phyloP scores from a whole-genome alignment of 208 protist genomes.

The Crithidia acanthocephali region DNA sequence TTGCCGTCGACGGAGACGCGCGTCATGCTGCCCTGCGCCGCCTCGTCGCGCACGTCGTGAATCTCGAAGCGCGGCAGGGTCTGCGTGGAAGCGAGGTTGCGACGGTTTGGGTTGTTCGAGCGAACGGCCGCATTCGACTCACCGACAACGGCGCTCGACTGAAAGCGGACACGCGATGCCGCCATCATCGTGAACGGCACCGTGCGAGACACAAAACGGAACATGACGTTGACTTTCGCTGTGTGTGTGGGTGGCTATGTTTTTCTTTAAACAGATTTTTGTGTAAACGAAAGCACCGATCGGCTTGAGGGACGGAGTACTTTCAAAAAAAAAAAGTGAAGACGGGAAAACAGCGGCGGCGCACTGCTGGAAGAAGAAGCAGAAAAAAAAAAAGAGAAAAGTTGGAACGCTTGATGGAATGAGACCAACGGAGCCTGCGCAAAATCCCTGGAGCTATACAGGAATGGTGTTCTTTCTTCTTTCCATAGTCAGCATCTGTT shows the following conservation, averaged over 20 bases:
- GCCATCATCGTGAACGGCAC: slow-evolving; percentile 10
- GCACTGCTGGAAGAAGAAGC: not conserved
- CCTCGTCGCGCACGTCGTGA: slow-evolving; percentile 82
- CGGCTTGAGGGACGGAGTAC: no score
- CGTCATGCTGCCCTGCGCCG: slow-evolving; percentile 75
- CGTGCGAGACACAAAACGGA: slow-evolving; percentile 36
- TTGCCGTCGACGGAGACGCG: slow-evolving; percentile 80
- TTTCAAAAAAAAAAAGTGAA: no score
- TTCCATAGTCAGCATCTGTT: no score
- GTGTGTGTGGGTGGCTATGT: no score
- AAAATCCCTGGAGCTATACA: no score
- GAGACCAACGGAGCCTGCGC: not conserved
- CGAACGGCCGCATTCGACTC: slow-evolving; percentile 1
- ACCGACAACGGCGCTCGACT: slow-evolving; percentile 13
- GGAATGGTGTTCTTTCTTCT: no score
- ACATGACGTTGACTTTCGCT: slow-evolving; percentile 45
- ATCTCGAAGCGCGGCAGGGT: slow-evolving; percentile 86
- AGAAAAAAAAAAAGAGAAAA: slow-evolving; percentile 9
- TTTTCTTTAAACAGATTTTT: not conserved
- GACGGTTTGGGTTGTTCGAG: not conserved
- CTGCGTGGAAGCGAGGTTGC: slow-evolving; percentile 19
- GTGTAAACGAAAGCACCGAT: not conserved
- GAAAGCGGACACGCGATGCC: slow-evolving; percentile 22
- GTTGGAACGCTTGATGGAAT: not conserved
- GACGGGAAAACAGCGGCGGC: not conserved